phyloP scores from a whole-genome alignment of 768 basidiomycete species.

The Daedaleopsis sinensis region DNA sequence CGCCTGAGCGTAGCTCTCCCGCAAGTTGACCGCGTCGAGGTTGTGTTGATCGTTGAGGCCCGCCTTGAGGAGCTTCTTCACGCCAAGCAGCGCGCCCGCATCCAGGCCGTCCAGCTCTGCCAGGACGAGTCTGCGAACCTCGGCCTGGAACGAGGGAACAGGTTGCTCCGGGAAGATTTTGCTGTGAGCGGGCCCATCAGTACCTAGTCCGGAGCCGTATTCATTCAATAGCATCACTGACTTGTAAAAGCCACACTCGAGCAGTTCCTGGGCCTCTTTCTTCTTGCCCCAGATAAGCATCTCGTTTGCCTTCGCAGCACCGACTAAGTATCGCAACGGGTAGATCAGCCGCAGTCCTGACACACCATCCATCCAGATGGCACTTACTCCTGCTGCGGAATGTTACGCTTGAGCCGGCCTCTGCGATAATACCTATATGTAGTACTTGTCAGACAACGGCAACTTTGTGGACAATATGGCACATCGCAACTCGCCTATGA shows the following conservation, averaged over 20 bases:
- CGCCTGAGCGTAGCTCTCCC: slow-evolving; percentile 75
- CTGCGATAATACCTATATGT: slow-evolving; percentile 58
- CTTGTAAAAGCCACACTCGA: slow-evolving; percentile 68
- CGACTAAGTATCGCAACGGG: slow-evolving; percentile 48
- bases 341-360: neutral
- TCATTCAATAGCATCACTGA: slow-evolving; percentile 29
- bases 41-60: slow-evolving; percentile 65
- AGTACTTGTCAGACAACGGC: neutral
- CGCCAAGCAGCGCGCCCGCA: slow-evolving; percentile 51
- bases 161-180: slow-evolving; percentile 61
- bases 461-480: neutral
- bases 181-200: slow-evolving; percentile 35
- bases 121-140: slow-evolving; percentile 51
- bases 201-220: neutral
- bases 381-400: slow-evolving; percentile 66
- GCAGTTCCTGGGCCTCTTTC: slow-evolving; percentile 58
- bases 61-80: slow-evolving; percentile 55
- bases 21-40: slow-evolving; percentile 63
- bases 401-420: slow-evolving; percentile 70
- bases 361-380: neutral
- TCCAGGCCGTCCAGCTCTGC: slow-evolving; percentile 63
- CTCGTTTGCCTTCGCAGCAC: slow-evolving; percentile 69
- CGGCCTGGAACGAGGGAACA: slow-evolving; percentile 53
- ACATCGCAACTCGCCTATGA: slow-evolving; percentile 46
- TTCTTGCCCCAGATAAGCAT: slow-evolving; percentile 73